These are phyloP conservation scores for Bacidia rubella DNA, from an alignment of 495 filamentous ascomycete genomes.

Conservation along the genomic window DNA sequence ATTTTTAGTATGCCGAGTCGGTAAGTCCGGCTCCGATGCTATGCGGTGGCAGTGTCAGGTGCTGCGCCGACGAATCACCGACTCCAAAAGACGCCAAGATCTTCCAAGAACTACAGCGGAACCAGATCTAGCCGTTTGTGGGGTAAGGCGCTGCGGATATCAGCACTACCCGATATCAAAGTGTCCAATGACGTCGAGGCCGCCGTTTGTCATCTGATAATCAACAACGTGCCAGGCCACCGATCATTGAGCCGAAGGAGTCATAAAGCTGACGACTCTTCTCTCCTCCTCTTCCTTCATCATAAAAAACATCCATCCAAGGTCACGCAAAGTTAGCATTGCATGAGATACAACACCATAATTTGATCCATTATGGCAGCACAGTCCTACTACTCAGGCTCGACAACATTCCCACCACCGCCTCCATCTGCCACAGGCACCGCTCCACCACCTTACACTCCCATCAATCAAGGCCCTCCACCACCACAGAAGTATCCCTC, in stretches of 20 bases:
- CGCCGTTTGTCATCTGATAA: background rate
- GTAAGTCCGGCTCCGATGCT: background rate
- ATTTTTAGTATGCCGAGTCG: background rate
- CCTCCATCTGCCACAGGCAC: conserved; percentile 7
- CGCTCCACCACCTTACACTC: conserved; percentile 16
- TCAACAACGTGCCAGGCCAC: background rate
- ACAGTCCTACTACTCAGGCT: conserved; percentile 16
- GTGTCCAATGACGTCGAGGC: background rate
- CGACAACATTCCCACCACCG: conserved; percentile 14
- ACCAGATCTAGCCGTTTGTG: background rate
- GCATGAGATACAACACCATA: background rate
- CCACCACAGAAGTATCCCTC: conserved; percentile 8
- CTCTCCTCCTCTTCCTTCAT: background rate
- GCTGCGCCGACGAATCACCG: background rate
- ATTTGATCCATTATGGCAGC: conserved; percentile 9
- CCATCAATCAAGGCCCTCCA: conserved; percentile 5
- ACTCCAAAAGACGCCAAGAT: background rate
- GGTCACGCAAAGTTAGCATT: background rate
- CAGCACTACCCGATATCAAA: background rate
- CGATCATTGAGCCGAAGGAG: background rate
- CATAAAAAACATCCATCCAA: background rate
- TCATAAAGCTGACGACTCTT: background rate
- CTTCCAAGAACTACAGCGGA: background rate
- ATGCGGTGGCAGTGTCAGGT: conserved; percentile 1
- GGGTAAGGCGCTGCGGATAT: background rate